Conservation (phyloP, 257 asterid genomes). For the Agastache rugosa region DNA sequence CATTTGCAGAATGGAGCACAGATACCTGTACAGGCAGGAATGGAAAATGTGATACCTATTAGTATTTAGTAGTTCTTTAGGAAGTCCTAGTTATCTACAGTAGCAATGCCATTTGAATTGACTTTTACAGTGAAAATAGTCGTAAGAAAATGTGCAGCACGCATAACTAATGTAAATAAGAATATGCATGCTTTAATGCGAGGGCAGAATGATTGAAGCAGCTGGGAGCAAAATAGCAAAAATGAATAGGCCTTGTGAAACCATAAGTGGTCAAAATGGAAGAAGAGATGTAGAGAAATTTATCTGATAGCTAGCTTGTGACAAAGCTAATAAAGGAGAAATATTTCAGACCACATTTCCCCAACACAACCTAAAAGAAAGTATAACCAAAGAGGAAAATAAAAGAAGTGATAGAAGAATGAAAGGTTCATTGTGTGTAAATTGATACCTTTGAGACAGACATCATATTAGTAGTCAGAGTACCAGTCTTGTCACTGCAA, state of each 20-base stretch:
- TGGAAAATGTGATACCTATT: constrained; percentile 19
- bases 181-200: neutral
- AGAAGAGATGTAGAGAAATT: constrained; percentile 5
- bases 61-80: constrained; percentile 30
- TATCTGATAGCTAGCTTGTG: constrained; percentile 1
- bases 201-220: constrained; percentile 27
- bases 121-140: constrained; percentile 12
- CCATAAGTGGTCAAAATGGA: constrained; percentile 10
- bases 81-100: neutral
- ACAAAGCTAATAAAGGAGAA: constrained; percentile 5
- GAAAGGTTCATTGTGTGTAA: constrained; percentile 22
- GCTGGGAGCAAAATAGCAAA: neutral
- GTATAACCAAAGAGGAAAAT: constrained; percentile 16
- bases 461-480: constrained; percentile 99
- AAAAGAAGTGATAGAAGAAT: constrained; percentile 15
- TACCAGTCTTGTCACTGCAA: constrained; percentile 99
- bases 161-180: constrained; percentile 7
- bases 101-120: constrained; percentile 16
- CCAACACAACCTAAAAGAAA: constrained; percentile 25
- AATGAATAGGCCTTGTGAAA: constrained; percentile 16
- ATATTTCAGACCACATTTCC: constrained; percentile 17
- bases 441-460: constrained; percentile 86
- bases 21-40: constrained; percentile 63
- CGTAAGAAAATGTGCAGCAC: constrained; percentile 20
- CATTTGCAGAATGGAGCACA: constrained; percentile 77